Base-by-base conservation (phyloP, 1,284 basidiomycete genomes). In the Vanrija sp. region DNA sequence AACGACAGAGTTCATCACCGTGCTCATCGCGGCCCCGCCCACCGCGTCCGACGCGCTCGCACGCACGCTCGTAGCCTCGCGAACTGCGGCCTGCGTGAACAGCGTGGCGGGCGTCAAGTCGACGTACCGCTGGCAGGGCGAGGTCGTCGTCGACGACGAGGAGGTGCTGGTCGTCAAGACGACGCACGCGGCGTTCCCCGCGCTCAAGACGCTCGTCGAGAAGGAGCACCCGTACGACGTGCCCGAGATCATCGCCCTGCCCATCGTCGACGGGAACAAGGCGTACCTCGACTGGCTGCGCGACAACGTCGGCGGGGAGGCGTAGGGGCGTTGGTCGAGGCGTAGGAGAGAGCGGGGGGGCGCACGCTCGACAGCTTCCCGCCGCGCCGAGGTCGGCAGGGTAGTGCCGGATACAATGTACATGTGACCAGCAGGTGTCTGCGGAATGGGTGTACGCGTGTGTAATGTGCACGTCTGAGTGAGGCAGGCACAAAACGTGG, bases 181-280 rank as follows among this genome's bases (percentile, higher is more conserved):
- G 5, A 48, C 46, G 29, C 18, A 7, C n/a, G 34, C 16, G 9
- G 34, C 34, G 19, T 48, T 34, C 21, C 12, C 19, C 5, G 19
- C 9, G 3, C 46, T 48, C 21, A 28, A 48, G 19, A 18, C 6
- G 38, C 38, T 38, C 38, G 46, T 48, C 3, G 18, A 39, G 12
- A 18, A 38, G 21, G n/a, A 48, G 14, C 46, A 48, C 34, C 46
- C 46, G 46, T 48, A 40, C 46, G 47, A 49, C 47, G 47, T 49
- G 23, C 47, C 47, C 9, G 47, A 49, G 47, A 49, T 49, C 25
- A 42, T 49, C 8, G 47, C 38, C 1, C 26, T 28, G 23, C n/a
- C 26, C 8, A 39, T 28, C 12, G 38, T 23, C 12, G 14, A 8
- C 8, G 47, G 47, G 10, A 49, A 34, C 39, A 19, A 25, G 26